Conservation (phyloP, 352 stramenopile genomes). For the Globisporangium apiculatum region DNA sequence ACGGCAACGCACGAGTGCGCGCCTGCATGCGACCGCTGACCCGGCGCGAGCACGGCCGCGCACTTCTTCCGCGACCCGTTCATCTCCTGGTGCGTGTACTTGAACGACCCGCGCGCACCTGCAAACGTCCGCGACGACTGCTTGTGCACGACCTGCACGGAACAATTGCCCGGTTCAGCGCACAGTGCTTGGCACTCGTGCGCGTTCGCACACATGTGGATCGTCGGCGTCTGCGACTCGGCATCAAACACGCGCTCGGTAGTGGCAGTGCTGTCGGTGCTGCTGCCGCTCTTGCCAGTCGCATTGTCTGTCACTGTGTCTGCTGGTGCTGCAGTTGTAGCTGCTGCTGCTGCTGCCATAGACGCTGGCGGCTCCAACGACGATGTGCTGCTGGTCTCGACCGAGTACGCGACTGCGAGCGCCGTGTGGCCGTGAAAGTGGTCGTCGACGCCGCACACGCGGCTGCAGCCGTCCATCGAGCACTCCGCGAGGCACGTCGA, state of each 20-base stretch:
- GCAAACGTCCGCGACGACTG: constrained; percentile 61
- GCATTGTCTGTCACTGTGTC: background rate
- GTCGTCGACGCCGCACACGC: constrained; percentile 34
- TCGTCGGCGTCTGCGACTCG: constrained; percentile 23
- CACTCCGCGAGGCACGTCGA: constrained; percentile 50
- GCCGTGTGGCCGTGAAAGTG: constrained; percentile 65
- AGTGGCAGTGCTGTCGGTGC: background rate
- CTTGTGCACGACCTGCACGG: constrained; percentile 63
- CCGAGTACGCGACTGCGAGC: constrained; percentile 33
- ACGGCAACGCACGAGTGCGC: constrained; percentile 36
- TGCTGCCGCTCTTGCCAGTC: constrained; percentile 18
- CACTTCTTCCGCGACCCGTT: constrained; percentile 71
- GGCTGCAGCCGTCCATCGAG: constrained; percentile 49
- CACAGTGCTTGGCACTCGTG: constrained; percentile 57
- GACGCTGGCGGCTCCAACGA: no score
- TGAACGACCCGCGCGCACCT: constrained; percentile 45
- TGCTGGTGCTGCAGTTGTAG: background rate
- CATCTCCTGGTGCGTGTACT: constrained; percentile 79
- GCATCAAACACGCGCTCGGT: constrained; percentile 29
- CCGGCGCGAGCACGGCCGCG: constrained; percentile 21
- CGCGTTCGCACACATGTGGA: constrained; percentile 53
- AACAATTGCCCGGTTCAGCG: constrained; percentile 51
- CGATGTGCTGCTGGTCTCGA: constrained; percentile 23
- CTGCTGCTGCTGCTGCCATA: background rate
- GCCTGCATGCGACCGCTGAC: constrained; percentile 36